phyloP scores from a whole-genome alignment of 1,284 basidiomycete species.

The Xanthoconium separans region DNA sequence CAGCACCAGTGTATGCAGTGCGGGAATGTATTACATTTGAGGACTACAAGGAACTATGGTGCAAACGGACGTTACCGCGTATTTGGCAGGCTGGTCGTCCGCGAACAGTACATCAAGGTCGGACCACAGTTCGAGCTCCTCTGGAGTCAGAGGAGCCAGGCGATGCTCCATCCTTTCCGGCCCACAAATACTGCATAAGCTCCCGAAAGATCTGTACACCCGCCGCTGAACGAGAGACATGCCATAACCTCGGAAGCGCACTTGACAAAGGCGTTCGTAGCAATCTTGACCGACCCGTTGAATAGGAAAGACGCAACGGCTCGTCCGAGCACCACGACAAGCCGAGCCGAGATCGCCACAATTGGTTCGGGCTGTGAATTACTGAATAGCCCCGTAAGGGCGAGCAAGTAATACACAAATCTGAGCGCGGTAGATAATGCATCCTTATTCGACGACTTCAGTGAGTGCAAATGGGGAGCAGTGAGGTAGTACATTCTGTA shows the following conservation, averaged over 20 bases:
- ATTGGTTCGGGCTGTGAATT: conserved; percentile 82
- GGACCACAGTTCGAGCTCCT: conserved; percentile 73
- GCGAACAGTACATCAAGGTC: conserved; percentile 73
- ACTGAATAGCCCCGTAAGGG: conserved; percentile 79
- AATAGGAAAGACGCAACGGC: conserved; percentile 83
- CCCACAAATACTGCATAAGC: conserved; percentile 80
- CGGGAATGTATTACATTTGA: no score
- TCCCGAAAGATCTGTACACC: conserved; percentile 81
- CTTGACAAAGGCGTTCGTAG: conserved; percentile 74
- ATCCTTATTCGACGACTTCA: conserved; percentile 67
- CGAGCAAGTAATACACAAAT: conserved; percentile 86
- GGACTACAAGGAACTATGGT: no score
- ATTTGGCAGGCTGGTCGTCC: conserved; percentile 61
- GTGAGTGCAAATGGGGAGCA: conserved; percentile 72
- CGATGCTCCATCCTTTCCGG: conserved; percentile 85
- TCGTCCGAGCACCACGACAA: conserved; percentile 74
- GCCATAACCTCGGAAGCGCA: conserved; percentile 85
- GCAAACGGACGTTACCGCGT: no score
- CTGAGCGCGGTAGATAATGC: conserved; percentile 80
- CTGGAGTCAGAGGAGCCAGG: conserved; percentile 61
- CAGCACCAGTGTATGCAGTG: no score
- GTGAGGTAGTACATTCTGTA: conserved; percentile 86
- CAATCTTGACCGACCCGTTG: conserved; percentile 84
- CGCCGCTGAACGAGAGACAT: conserved; percentile 77
- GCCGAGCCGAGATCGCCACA: conserved; percentile 75